Base-by-base conservation (phyloP, 768 basidiomycete genomes). In the Leccinum imitatum region DNA sequence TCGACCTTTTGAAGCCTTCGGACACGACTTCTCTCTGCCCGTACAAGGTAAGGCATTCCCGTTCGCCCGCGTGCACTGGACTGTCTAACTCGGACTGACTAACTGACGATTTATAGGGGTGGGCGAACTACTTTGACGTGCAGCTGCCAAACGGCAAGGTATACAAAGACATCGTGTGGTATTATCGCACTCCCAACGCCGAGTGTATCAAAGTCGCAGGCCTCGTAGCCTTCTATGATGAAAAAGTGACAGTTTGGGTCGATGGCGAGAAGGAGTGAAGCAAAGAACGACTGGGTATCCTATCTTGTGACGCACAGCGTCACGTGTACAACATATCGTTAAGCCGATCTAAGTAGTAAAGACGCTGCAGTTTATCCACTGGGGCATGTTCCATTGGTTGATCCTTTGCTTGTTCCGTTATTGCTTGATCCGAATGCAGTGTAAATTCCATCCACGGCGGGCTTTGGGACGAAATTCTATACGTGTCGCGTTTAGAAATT, bases 211-310 rank as follows among this genome's bases (percentile, higher is more conserved):
- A 71, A 21, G 79, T 87, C 50, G 75, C 70, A 53, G 85, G 85
- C 17, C 78, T 79, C 59, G 71, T 84, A 7, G 81, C 84, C 0
- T 87, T 87, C 68, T 85, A 84, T 61, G 85, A 89, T 56, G 86
- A 89, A 64, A 86, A 84, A 61, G 81, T 88, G 27, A 85, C 87
- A 56, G 80, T 88, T 13, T 89, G 79, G 75, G 67, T 89, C 15
- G 85, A 89, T 63, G 86, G 80, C 17, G 77, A 77, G 57, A 83
- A 83, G 67, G 63, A 67, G 15, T 78, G 73, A 69, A 48, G 56
- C 61, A 59, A 65, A 15, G 75, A 70, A 33, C 11, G 31, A 9
- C 19, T 11, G 58, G 11, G 23, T 11, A 52, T 54, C 44, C 9
- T 58, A 21, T 47, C 31, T 53, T 58, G 47, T 9, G 50, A 4